Evolutionary conservation across 2,329 filamentous ascomycete genomes (phyloP), one percentile per base, ranked within the genome.

Genomic region (Aspergillus jensenii): DNA sequence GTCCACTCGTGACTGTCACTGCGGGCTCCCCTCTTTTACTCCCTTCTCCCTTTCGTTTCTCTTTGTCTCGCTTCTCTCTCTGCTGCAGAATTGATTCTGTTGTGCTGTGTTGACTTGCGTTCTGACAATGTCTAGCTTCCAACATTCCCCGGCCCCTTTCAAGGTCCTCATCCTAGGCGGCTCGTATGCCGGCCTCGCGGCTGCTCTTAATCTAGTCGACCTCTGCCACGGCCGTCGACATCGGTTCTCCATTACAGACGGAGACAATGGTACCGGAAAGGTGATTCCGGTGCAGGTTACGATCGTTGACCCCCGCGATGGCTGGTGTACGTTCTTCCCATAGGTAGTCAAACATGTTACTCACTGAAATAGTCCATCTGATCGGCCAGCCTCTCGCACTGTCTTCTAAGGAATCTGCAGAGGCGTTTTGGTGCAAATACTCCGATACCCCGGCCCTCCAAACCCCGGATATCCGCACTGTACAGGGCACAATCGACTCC

Each of bases 301-400:
- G 21, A 82, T 93, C 21, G 85, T 90, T 23, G 89, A 93, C 66
- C 88, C 92, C 72, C 80, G 88, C n/a, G 90, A 93, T 78, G 90
- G 90, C n/a, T 92, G 86, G 71, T 92, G 89, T 92, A 78, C 19
- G 7, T 14, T 14, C 6, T 15, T 3, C 39, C 44, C 33, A 12
- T 33, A n/a, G 19, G 8, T 5, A 25, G 0, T 14, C 23, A 25
- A 31, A 56, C 51, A 39, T 60, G 33, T 43, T 21, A 17, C 27
- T 31, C 27, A 31, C 9, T 11, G 1, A 9, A 4, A 27, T 33
- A 91, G 89, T 86, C 73, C 90, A 93, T 72, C 73, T 90, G 25
- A 91, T 93, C 66, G 89, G 90, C 50, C 86, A 87, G 0, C 90
- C 90, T 1, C 81, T 92, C 7, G 89, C 88, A 2, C 82, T 92